Evolutionary conservation across 2,329 filamentous ascomycete species (phyloP).

Genomic region (Paramyrothecium sp.): DNA sequence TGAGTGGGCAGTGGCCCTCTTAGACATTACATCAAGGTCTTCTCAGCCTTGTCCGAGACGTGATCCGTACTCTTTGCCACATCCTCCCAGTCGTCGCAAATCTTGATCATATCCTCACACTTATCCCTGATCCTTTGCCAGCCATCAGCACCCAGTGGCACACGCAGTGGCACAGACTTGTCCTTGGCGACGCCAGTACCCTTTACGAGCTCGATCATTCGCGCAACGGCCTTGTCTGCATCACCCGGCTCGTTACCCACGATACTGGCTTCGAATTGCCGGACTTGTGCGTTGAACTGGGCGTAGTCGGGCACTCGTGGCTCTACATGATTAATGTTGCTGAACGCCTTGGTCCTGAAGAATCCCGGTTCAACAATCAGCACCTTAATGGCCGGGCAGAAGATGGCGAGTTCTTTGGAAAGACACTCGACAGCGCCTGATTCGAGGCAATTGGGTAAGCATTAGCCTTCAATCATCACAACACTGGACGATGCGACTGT

Average conservation of each 20-base stretch:
- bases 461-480: background rate
- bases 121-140: constrained; percentile 47
- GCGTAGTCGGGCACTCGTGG: constrained; percentile 22
- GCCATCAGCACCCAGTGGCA: constrained; percentile 52
- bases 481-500: background rate
- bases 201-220: constrained; percentile 53
- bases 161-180: constrained; percentile 39
- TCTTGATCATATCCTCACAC: constrained; percentile 45
- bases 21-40: too few relatives aligned
- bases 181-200: constrained; percentile 36
- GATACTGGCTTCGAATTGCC: constrained; percentile 14
- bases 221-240: constrained; percentile 44
- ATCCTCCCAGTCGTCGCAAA: constrained; percentile 48
- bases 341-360: constrained; percentile 39
- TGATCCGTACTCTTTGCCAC: constrained; percentile 45
- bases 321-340: constrained; percentile 26
- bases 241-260: constrained; percentile 44
- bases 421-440: constrained; percentile 21
- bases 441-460: background rate
- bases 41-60: too few relatives aligned
- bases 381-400: constrained; percentile 27
- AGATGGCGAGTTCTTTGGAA: constrained; percentile 18
- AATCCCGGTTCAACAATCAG: constrained; percentile 36
- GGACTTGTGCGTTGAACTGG: constrained; percentile 24
- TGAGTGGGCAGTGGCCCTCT: too few relatives aligned